Evolutionary conservation across 352 stramenopile species (phyloP).

Genomic region (Peronospora destructor): DNA sequence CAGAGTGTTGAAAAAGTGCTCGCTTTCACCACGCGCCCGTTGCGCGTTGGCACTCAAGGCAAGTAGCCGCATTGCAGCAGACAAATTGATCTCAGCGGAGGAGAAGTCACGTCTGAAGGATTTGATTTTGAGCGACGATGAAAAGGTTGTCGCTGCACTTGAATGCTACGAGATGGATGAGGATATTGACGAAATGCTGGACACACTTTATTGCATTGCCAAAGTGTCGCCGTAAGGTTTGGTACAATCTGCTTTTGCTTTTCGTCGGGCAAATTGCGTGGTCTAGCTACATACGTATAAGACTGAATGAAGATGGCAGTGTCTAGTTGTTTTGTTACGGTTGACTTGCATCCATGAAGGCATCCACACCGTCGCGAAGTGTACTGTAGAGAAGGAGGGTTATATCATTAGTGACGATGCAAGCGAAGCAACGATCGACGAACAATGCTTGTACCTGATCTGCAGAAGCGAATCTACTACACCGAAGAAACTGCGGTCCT

Average conservation of each 20-base stretch:
- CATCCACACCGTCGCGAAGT: constrained; percentile 54
- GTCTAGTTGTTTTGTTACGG: constrained; percentile 12
- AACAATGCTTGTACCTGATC: constrained; percentile 36
- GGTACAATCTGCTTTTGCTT: constrained; percentile 5
- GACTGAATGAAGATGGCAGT: constrained; percentile 7
- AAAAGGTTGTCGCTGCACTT: constrained; percentile 70
- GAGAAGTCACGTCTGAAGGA: constrained; percentile 80
- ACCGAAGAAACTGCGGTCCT: constrained; percentile 64
- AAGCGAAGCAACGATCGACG: not conserved
- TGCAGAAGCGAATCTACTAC: constrained; percentile 71
- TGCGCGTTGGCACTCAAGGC: constrained; percentile 81
- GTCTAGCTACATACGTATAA: not conserved
- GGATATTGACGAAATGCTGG: constrained; percentile 81
- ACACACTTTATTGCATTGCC: constrained; percentile 72
- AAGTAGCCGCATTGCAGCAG: constrained; percentile 62
- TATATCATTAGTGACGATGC: constrained; percentile 6
- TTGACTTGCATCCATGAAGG: constrained; percentile 48
- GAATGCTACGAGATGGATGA: constrained; percentile 77
- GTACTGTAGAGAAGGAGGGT: constrained; percentile 20
- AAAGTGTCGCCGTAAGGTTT: constrained; percentile 38
- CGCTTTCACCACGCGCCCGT: constrained; percentile 50
- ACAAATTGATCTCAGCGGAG: constrained; percentile 72
- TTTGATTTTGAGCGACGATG: constrained; percentile 73
- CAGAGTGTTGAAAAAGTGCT: constrained; percentile 34
- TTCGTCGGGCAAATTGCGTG: constrained; percentile 5